Conservation (phyloP, 2,329 filamentous ascomycete species). For the Capronia coronata region DNA sequence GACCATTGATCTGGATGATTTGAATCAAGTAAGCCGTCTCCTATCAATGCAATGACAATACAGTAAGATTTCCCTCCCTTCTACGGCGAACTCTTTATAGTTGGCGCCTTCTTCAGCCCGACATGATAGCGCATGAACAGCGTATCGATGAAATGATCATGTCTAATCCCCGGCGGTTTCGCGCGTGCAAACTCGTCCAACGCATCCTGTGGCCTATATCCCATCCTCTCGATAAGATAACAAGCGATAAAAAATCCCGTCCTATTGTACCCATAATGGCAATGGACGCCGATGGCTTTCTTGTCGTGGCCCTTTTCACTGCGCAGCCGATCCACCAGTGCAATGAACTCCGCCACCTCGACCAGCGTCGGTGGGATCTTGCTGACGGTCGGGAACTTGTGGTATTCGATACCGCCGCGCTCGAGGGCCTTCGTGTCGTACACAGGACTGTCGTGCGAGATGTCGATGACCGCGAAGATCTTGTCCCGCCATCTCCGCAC, state of each 20-base stretch:
- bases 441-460: constrained; percentile 82
- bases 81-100: constrained; percentile 3
- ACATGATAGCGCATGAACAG: constrained; percentile 69
- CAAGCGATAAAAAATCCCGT: constrained; percentile 87
- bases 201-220: constrained; percentile 65
- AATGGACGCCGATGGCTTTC: constrained; percentile 71
- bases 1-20: too few species aligned
- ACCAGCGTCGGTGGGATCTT: constrained; percentile 71
- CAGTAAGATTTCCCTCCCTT: too few species aligned
- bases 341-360: constrained; percentile 55
- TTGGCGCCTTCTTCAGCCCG: constrained; percentile 39
- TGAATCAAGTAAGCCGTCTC: too few species aligned
- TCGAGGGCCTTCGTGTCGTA: constrained; percentile 73
- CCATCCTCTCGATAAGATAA: constrained; percentile 78
- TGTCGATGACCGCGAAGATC: constrained; percentile 77
- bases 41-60: too few species aligned
- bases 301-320: constrained; percentile 40
- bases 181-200: constrained; percentile 68
- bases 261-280: constrained; percentile 92
- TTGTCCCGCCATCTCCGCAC: constrained; percentile 58
- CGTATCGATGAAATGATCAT: constrained; percentile 80
- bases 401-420: constrained; percentile 60
- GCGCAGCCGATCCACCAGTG: constrained; percentile 54
- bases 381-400: constrained; percentile 86
- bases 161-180: constrained; percentile 76